Conservation (phyloP, 2,329 filamentous ascomycete genomes). For the Cadophora gregata region DNA sequence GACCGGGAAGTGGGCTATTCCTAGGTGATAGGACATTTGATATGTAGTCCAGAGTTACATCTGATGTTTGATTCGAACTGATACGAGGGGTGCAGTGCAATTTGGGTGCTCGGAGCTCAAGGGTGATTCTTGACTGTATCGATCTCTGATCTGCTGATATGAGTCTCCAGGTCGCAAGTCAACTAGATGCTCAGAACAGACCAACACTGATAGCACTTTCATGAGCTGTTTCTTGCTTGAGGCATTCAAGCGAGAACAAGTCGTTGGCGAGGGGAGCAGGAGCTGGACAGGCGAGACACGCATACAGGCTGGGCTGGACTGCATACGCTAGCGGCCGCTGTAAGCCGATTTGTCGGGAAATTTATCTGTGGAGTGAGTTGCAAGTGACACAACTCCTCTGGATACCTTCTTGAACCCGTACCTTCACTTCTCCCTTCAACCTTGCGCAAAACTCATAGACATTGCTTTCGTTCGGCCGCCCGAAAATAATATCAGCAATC, state of each 20-base stretch:
- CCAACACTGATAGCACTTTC: neutral
- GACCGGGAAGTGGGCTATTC: constrained; percentile 37
- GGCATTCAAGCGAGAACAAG: constrained; percentile 1
- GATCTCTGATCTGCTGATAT: neutral
- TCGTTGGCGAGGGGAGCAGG: constrained; percentile 12
- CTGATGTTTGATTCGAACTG: neutral
- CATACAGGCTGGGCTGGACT: no score
- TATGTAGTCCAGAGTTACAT: neutral
- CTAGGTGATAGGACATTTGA: constrained; percentile 38
- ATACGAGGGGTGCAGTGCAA: neutral
- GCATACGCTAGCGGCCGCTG: constrained; percentile 5
- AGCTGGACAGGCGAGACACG: neutral
- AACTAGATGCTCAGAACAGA: neutral
- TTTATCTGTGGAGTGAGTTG: constrained; percentile 1
- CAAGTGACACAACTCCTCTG: neutral
- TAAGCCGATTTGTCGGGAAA: neutral
- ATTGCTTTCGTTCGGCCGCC: no score
- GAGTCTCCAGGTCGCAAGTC: neutral
- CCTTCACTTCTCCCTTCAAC: neutral
- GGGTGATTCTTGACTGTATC: neutral
- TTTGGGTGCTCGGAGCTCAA: neutral
- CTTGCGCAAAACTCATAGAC: neutral
- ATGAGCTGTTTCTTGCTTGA: constrained; percentile 17
- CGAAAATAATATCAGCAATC: neutral
- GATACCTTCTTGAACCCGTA: neutral